Conservation (phyloP, 73 alveolate genomes). For the Tetrahymena borealis region DNA sequence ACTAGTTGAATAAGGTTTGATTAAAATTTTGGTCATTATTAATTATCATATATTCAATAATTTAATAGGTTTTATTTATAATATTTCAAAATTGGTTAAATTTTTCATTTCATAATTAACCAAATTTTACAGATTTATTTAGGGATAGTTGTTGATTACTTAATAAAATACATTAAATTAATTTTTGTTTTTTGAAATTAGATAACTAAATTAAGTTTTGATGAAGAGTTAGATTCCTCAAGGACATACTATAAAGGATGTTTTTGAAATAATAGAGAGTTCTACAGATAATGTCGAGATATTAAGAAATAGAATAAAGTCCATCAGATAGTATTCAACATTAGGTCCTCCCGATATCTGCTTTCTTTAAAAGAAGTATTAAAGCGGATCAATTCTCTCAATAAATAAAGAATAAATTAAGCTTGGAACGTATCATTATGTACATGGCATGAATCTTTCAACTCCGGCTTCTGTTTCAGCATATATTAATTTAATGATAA, state of each 20-base stretch:
- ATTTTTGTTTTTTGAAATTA: background rate
- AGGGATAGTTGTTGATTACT: no score
- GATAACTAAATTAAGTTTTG: background rate
- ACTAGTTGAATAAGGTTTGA: no score
- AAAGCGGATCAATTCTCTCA: background rate
- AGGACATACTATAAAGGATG: background rate
- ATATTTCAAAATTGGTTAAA: no score
- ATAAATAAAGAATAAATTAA: background rate
- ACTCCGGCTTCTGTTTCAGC: slow-evolving; percentile 2
- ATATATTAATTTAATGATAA: background rate
- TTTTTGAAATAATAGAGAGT: background rate
- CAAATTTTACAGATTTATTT: no score
- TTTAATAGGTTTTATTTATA: no score
- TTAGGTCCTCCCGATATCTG: background rate
- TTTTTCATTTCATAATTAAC: no score
- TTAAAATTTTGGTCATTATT: no score
- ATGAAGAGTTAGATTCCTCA: background rate
- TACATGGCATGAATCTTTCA: background rate
- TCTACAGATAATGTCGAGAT: background rate
- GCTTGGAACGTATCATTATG: background rate
- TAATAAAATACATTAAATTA: background rate
- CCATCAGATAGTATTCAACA: background rate
- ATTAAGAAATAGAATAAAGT: background rate
- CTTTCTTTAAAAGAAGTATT: background rate
- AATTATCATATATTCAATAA: no score